phyloP scores from a whole-genome alignment of 257 asterid genomes.

The Scutellaria baicalensis region DNA sequence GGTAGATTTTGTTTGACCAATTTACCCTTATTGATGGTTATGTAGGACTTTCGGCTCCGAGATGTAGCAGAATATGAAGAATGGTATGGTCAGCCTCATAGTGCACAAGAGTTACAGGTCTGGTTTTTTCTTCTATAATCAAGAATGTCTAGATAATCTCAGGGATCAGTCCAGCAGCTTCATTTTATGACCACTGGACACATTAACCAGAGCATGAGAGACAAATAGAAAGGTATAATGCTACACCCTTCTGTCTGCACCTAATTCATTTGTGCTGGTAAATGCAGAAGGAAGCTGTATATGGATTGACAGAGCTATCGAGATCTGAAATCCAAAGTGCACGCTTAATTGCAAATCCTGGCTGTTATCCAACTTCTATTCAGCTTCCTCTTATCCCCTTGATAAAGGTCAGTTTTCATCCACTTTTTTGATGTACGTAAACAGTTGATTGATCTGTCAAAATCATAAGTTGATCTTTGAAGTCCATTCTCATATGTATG shows the following conservation, averaged over 20 bases:
- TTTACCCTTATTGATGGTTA: slow-evolving; percentile 11
- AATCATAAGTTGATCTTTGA: not conserved
- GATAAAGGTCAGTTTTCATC: slow-evolving; percentile 51
- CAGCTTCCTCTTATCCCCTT: slow-evolving; percentile 91
- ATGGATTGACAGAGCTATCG: slow-evolving; percentile 84
- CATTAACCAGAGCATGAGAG: not conserved
- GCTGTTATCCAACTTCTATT: slow-evolving; percentile 90
- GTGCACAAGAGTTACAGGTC: slow-evolving; percentile 81
- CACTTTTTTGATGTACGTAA: not conserved
- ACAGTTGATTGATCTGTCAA: too few relatives aligned
- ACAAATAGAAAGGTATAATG: not conserved
- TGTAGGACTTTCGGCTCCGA: slow-evolving; percentile 83
- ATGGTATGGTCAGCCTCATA: slow-evolving; percentile 97
- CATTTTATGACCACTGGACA: not conserved
- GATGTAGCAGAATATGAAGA: slow-evolving; percentile 76
- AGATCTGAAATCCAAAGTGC: slow-evolving; percentile 65
- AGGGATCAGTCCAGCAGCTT: not conserved
- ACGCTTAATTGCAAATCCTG: slow-evolving; percentile 91
- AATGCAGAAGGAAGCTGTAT: slow-evolving; percentile 80
- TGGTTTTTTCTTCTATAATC: not conserved
- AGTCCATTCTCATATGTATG: not conserved
- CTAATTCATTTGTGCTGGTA: slow-evolving; percentile 1
- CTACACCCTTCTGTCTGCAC: not conserved
- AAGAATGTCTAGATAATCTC: not conserved
- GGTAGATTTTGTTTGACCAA: not conserved